Evolutionary conservation across 2,329 filamentous ascomycete genomes (phyloP).

Genomic region (Neonectria hederae): DNA sequence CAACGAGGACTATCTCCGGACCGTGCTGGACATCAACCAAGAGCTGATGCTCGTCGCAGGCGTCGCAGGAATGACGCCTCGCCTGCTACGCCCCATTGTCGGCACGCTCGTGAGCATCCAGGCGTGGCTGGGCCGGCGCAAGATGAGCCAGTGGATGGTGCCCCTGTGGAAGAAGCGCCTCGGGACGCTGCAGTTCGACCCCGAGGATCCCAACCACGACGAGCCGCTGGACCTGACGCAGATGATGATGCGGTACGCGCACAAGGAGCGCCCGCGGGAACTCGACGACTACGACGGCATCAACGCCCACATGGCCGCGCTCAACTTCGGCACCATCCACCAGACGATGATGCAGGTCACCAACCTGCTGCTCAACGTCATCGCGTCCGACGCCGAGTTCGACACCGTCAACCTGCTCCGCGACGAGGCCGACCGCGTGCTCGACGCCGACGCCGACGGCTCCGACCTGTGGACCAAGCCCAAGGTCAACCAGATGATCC

Average conservation of each 20-base stretch:
- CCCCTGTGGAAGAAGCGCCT: conserved; percentile 36
- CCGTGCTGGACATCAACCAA: conserved; percentile 44
- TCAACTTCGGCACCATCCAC: conserved; percentile 52
- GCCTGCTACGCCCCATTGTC: conserved; percentile 45
- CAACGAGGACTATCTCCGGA: conserved; percentile 47
- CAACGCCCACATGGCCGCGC: conserved; percentile 43
- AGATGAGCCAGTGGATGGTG: conserved; percentile 41
- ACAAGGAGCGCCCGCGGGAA: conserved; percentile 51
- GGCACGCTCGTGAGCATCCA: conserved; percentile 40
- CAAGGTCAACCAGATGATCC: conserved; percentile 49
- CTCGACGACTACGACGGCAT: conserved; percentile 44
- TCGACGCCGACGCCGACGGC: conserved; percentile 39
- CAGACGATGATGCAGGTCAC: conserved; percentile 52
- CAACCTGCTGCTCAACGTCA: conserved; percentile 52
- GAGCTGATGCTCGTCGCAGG: conserved; percentile 47
- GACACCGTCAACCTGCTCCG: conserved; percentile 50
- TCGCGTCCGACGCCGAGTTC: conserved; percentile 49
- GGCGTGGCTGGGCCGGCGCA: conserved; percentile 31
- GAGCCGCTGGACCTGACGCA: conserved; percentile 53
- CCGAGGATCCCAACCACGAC: conserved; percentile 23
- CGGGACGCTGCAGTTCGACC: neutral
- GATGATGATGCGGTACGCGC: conserved; percentile 53
- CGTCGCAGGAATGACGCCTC: conserved; percentile 43
- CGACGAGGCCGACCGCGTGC: conserved; percentile 48
- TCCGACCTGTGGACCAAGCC: conserved; percentile 51